phyloP scores from a whole-genome alignment of 73 alveolate genomes.

The Tetrahymena elliotti region DNA sequence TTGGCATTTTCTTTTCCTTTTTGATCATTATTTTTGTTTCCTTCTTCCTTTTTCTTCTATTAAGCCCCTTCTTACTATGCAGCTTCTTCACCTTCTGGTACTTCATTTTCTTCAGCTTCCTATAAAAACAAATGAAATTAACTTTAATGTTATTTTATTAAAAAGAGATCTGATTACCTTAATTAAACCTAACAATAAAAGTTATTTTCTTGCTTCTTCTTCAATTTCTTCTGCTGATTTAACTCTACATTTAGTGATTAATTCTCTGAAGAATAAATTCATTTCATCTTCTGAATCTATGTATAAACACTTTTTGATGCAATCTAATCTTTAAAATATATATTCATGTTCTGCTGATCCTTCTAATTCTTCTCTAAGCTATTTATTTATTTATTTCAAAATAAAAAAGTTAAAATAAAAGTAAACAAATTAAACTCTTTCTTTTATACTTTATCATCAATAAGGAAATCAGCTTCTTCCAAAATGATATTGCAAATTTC shows the following conservation, averaged over 20 bases:
- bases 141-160: not conserved
- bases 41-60: not conserved
- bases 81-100: not conserved
- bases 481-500: slow-evolving; percentile 60
- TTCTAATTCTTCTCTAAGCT: slow-evolving; percentile 36
- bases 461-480: slow-evolving; percentile 63
- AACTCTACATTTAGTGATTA: slow-evolving; percentile 24
- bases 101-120: not conserved
- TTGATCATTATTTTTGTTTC: not conserved
- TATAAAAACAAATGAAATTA: not conserved
- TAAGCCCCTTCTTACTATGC: not conserved
- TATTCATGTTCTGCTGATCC: slow-evolving; percentile 50
- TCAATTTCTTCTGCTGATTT: slow-evolving; percentile 8
- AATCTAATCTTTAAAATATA: slow-evolving; percentile 55
- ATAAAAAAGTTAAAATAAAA: not conserved
- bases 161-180: not conserved
- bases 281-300: slow-evolving; percentile 75
- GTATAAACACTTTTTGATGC: slow-evolving; percentile 66
- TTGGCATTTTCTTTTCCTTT: not conserved
- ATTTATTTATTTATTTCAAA: too few relatives aligned
- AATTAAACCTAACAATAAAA: not conserved
- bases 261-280: slow-evolving; percentile 50
- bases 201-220: not conserved
- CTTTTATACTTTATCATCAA: slow-evolving; percentile 64
- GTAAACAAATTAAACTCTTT: not conserved